Conservation (phyloP, 768 basidiomycete species). For the Tubosaeta sp. region DNA sequence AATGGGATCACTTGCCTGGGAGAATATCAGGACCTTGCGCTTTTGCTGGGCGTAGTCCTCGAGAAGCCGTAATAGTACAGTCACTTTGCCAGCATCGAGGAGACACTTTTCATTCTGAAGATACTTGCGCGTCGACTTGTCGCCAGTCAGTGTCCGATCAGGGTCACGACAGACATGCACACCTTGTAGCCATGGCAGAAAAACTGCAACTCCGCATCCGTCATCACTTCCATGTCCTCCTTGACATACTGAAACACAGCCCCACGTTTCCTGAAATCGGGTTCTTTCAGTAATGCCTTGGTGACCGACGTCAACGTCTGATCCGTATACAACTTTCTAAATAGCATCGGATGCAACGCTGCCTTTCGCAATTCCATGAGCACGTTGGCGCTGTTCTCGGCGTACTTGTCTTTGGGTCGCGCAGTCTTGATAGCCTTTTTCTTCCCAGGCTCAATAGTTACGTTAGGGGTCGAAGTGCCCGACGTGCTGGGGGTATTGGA, state of each 20-base stretch:
- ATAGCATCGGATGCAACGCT: slow-evolving; percentile 93
- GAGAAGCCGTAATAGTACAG: slow-evolving; percentile 67
- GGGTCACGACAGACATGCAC: background rate
- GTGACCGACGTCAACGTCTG: slow-evolving; percentile 69
- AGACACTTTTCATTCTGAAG: slow-evolving; percentile 72
- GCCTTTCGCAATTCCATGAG: slow-evolving; percentile 98
- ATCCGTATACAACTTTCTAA: slow-evolving; percentile 81
- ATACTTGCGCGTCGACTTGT: slow-evolving; percentile 68
- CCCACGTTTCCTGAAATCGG: slow-evolving; percentile 82
- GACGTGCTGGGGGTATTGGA: slow-evolving; percentile 24
- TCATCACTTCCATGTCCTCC: slow-evolving; percentile 99
- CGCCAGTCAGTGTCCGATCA: slow-evolving; percentile 6
- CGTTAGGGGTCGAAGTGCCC: slow-evolving; percentile 29
- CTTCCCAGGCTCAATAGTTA: slow-evolving; percentile 24
- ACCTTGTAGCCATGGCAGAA: slow-evolving; percentile 89
- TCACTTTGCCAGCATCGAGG: slow-evolving; percentile 85
- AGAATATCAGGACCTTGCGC: slow-evolving; percentile 89
- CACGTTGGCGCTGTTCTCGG: slow-evolving; percentile 87
- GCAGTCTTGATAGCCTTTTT: slow-evolving; percentile 31
- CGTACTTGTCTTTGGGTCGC: slow-evolving; percentile 64
- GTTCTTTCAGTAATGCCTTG: slow-evolving; percentile 82
- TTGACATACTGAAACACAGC: slow-evolving; percentile 82
- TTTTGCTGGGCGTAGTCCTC: slow-evolving; percentile 59
- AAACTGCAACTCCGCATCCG: slow-evolving; percentile 88
- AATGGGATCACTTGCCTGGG: slow-evolving; percentile 61